Evolutionary conservation across 78 protist genomes (phyloP), one percentile per base, ranked within the genome.

Genomic region (Speleostelium caveatum): DNA sequence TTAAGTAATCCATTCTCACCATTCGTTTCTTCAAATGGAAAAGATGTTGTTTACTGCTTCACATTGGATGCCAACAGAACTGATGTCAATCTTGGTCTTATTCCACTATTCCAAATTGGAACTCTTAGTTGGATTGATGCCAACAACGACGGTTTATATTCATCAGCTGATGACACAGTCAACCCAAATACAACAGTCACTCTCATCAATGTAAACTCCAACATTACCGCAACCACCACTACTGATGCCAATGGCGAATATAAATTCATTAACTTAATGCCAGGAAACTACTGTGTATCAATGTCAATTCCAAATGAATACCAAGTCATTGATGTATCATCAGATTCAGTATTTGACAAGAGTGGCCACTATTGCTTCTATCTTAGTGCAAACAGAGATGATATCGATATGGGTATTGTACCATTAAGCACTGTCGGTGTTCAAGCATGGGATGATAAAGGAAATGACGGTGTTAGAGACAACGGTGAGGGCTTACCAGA

Each of bases 261-360:
- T 24, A 3, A n/a, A 14, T 62, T 79, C 28, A 16, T 12, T 24
- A 38, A 75, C 32, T 10, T 75, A 2, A 24, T 41, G 17, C 73
- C 86, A 61, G 86, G 86, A 26, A 33, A 75, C 8, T 75, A 75
- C 55, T 75, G 86, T n/a, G n/a, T n/a, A n/a, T n/a, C n/a, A n/a
- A n/a, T n/a, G n/a, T n/a, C n/a, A n/a, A n/a, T n/a, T n/a, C n/a
- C n/a, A n/a, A n/a, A n/a, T n/a, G n/a, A n/a, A n/a, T n/a, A n/a
- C n/a, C n/a, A n/a, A n/a, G n/a, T n/a, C n/a, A n/a, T n/a, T n/a
- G n/a, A n/a, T n/a, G n/a, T n/a, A n/a, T n/a, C n/a, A n/a, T n/a
- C n/a, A n/a, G n/a, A n/a, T n/a, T n/a, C n/a, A n/a, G n/a, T n/a
- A n/a, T n/a, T n/a, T n/a, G n/a, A n/a, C n/a, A 45, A 17, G 45